Conservation (phyloP, 345 rosid species). For the Populus euphratica region DNA sequence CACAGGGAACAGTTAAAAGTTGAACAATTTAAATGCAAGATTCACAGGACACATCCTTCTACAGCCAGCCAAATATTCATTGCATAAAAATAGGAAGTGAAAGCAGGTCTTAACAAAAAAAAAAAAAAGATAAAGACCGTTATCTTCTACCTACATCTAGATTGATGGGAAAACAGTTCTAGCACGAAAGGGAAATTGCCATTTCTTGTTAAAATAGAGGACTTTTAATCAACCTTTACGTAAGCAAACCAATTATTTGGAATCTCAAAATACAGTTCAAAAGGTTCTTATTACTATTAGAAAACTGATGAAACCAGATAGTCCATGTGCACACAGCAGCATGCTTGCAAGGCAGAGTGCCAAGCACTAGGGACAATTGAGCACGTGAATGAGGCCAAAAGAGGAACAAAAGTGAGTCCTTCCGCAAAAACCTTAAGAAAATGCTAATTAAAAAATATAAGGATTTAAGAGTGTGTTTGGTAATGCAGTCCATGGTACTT, state of each 20-base stretch:
- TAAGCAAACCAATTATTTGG: neutral
- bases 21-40: neutral
- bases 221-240: neutral
- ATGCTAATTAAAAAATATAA: neutral
- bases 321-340: neutral
- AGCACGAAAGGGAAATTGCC: neutral
- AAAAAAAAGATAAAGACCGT: neutral
- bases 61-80: neutral
- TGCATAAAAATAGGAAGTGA: neutral
- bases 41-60: neutral
- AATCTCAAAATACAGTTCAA: neutral
- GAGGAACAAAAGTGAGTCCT: neutral
- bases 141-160: neutral
- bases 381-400: neutral
- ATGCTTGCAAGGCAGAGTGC: neutral
- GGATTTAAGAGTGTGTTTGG: neutral
- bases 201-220: neutral
- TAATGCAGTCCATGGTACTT: no score
- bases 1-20: neutral
- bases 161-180: neutral
- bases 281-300: neutral
- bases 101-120: neutral
- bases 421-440: neutral
- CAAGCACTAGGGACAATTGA: neutral
- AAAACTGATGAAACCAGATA: neutral